Conservation (phyloP, 2,329 filamentous ascomycete genomes). For the Metarhizium anisopliae region DNA sequence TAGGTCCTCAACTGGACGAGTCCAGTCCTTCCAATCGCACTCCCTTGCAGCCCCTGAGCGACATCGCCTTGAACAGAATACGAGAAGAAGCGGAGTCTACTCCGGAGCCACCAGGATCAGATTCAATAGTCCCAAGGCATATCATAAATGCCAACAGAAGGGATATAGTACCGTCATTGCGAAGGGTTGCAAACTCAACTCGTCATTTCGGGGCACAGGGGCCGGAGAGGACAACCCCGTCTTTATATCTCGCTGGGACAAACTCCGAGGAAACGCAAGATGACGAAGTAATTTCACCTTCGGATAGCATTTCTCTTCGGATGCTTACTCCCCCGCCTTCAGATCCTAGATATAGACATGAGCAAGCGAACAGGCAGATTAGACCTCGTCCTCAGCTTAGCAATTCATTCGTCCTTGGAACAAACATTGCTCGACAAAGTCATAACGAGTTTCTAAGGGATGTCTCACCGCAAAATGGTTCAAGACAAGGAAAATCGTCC, state of each 20-base stretch:
- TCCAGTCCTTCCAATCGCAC: neutral
- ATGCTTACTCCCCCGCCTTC: slow-evolving; percentile 8
- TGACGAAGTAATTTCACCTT: neutral
- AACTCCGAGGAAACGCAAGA: neutral
- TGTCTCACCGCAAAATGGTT: no score
- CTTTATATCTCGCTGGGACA: neutral
- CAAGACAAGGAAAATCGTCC: neutral
- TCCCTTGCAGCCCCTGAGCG: slow-evolving; percentile 11
- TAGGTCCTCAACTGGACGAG: neutral
- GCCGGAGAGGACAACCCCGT: neutral
- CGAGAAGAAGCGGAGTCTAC: slow-evolving; percentile 8
- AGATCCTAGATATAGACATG: neutral
- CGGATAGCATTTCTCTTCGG: neutral
- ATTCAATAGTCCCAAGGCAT: neutral
- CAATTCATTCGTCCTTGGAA: neutral
- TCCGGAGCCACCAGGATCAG: slow-evolving; percentile 5
- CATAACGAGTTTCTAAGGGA: neutral
- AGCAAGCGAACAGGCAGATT: neutral
- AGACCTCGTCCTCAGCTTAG: neutral
- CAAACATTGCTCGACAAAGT: neutral
- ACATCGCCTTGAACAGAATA: slow-evolving; percentile 11
- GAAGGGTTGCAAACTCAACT: neutral
- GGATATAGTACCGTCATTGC: neutral
- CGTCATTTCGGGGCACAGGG: neutral
- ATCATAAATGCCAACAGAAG: neutral